Percentiles rank a stretch among this genome's conserved stretches.
phyloP scores from a whole-genome alignment of 352 stramenopile genomes.

The Globisporangium radiosum region DNA sequence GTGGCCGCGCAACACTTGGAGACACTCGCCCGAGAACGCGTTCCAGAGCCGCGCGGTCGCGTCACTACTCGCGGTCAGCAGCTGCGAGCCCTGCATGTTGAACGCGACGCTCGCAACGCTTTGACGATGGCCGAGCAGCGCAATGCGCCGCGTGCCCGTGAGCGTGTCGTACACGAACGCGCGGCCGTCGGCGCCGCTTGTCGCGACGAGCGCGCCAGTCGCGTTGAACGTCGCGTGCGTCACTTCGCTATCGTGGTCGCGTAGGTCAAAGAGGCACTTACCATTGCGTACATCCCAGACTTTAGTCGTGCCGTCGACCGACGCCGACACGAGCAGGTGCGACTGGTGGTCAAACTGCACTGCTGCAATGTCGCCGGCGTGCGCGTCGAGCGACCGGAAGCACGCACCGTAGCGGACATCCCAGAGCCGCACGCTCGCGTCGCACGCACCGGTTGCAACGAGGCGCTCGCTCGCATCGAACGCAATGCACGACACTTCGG shows the following conservation, averaged over 20 bases:
- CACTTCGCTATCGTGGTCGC: conserved; percentile 46
- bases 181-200: conserved; percentile 36
- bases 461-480: conserved; percentile 42
- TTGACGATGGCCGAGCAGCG: conserved; percentile 42
- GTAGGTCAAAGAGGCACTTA: conserved; percentile 56
- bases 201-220: conserved; percentile 57
- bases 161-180: conserved; percentile 73
- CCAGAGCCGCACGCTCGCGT: conserved; percentile 67
- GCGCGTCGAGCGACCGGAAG: conserved; percentile 60
- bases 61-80: conserved; percentile 53
- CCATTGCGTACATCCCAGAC: conserved; percentile 64
- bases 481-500: conserved; percentile 61
- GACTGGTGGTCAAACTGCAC: conserved; percentile 56
- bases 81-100: conserved; percentile 56
- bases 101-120: conserved; percentile 47
- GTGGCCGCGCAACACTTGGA: conserved; percentile 51
- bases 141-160: conserved; percentile 40
- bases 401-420: conserved; percentile 60
- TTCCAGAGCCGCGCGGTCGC: conserved; percentile 63
- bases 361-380: conserved; percentile 51
- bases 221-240: conserved; percentile 53
- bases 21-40: conserved; percentile 54
- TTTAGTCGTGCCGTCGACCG: conserved; percentile 51
- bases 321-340: conserved; percentile 47
- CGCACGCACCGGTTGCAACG: conserved; percentile 54